phyloP scores from a whole-genome alignment of 257 asterid species.

The Solanum appendiculatum region DNA sequence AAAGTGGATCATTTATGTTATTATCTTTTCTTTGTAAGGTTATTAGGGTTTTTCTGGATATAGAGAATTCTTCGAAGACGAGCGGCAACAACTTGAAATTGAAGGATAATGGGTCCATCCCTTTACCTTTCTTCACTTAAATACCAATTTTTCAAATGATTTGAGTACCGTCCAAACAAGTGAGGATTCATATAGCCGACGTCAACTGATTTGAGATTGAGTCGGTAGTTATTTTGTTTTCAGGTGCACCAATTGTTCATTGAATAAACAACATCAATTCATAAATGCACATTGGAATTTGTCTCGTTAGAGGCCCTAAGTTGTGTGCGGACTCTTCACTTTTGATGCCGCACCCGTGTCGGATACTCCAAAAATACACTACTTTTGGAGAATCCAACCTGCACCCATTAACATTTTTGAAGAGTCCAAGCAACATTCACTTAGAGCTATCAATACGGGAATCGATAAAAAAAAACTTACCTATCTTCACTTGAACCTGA shows the following conservation, averaged over 20 bases:
- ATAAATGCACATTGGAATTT: background rate
- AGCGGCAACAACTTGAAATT: background rate
- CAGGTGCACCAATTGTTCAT: background rate
- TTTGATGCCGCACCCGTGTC: background rate
- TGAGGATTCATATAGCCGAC: background rate
- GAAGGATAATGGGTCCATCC: background rate
- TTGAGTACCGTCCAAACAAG: background rate
- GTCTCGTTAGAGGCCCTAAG: background rate
- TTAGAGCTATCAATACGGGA: background rate
- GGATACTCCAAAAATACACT: background rate
- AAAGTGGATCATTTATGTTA: background rate
- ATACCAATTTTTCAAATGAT: background rate
- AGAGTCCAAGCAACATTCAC: background rate
- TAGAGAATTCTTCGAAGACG: background rate
- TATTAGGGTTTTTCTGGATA: background rate
- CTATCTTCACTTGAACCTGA: constrained; percentile 75
- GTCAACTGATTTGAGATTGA: background rate
- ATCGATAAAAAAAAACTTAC: constrained; percentile 15
- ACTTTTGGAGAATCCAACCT: background rate
- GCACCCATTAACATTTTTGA: background rate
- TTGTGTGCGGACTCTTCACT: background rate
- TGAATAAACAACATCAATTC: background rate
- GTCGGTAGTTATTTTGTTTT: background rate
- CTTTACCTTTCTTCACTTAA: background rate
- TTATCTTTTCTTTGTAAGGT: background rate